Base-by-base conservation (phyloP, 1,139 yeast species). In the Taiozyma sp. region DNA sequence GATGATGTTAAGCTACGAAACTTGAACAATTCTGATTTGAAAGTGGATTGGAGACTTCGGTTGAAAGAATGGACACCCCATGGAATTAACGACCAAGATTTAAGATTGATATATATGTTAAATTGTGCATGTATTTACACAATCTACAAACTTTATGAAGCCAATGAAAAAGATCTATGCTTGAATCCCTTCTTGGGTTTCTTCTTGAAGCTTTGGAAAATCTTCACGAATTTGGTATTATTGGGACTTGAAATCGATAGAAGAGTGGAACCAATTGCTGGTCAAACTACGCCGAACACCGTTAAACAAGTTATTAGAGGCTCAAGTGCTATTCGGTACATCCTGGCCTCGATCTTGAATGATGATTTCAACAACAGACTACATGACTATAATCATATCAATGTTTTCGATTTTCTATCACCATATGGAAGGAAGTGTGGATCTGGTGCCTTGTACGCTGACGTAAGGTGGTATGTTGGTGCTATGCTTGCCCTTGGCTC, bases 201-300 rank as follows among this genome's bases (percentile, higher is more conserved):
- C 47, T 76, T 82, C 51, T 68, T 83, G 9, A 78, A 79, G 45
- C 62, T 81, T 12, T 86, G 92, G 91, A 83, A 82, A 60, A 74
- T 80, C 46, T 80, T 81, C 57, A 82, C 90, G 2, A 76, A 75
- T 53, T 73, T 83, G 8, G 73, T 85, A 0, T 64, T 78, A 9
- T 65, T 80, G 8, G 87, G 87, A 0, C 66, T 85, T 23, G 87
- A 82, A 57, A 78, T 84, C 47, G 92, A 85, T 63, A 70, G 90
- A 55, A 63, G 79, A 49, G 73, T 80, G 44, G 91, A 84, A 60
- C 74, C 74, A 43, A 60, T 69, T 55, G 57, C 70, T 38, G 51
- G 44, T 22, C 52, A 52, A 40, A 39, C 45, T 29, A 79, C 86
- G 0, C 88, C 88, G 0, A 67, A 70, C 19, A 56, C 75, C 12